Evolutionary conservation across 768 basidiomycete species (phyloP), one percentile per base, ranked within the genome.

Genomic region (Cyclocybe aegerita): DNA sequence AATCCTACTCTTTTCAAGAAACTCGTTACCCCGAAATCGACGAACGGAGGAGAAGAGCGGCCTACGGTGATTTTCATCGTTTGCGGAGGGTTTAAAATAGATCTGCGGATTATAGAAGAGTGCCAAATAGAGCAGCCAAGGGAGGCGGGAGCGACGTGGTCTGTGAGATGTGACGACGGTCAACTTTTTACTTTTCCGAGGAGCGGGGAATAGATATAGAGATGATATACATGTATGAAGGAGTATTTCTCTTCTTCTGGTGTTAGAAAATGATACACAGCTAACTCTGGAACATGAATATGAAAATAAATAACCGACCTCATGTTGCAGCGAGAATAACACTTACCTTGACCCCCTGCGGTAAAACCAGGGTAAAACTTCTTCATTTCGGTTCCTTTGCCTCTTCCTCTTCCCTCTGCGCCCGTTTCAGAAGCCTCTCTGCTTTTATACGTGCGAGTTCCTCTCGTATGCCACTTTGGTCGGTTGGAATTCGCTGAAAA

Each of bases 361-460:
- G 31, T 33, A 35, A 3, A n/a, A 49, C 42, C 29, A 31, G 45
- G 33, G 34, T 35, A 49, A 53, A 32, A 14, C 59, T 58, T 56
- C 57, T 52, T 53, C 58, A 50, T 43, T 52, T 55, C 48, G 48
- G 50, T 37, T 60, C 60, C 50, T 64, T 64, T 31, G 56, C 43
- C 49, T 68, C 58, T 52, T 72, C 73, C 41, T 64, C 56, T 55
- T 77, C 63, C 48, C 74, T 71, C 39, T 79, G 73, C 36, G 72
- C 65, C 4, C 79, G 71, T 50, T 79, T 80, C n/a, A 70, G 66
- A 12, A 76, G 52, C 37, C 78, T 66, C 57, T 85, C 81, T 3
- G 82, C 79, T 56, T 83, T 86, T 55, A 90, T 86, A 53, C 86
- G 79, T 30, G 83, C 83, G 40, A 91, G 67, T 62, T 91, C 89